Base-by-base conservation (phyloP, 2,329 filamentous ascomycete genomes). In the Venturia carpophila region DNA sequence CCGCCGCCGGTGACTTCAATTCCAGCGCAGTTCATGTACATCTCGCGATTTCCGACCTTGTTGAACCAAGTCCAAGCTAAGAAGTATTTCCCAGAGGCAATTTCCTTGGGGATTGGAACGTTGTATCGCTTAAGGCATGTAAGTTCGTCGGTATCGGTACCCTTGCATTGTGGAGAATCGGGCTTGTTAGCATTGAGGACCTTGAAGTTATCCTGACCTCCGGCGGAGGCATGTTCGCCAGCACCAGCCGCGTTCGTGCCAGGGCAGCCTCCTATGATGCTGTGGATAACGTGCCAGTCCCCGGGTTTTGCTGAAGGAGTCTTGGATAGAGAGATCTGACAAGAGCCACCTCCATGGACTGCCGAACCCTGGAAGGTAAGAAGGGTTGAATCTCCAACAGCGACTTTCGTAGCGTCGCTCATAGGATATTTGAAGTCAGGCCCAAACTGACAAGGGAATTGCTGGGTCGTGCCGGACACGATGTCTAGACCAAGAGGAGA, bases 11-110 rank as follows among this genome's bases (percentile, higher is more conserved):
- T 84, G 27, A 96, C 79, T 0, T 78, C 83, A 64, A 95, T 76
- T 0, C 90, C 85, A 0, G 89, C 91, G 70, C 94, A 97, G 82
- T 96, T 94, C 91, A 96, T 95, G 82, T 97, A 97, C 83, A 96
- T 90, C 74, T 97, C 93, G 0, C 92, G 86, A 78, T 96, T 93
- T 5, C 93, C 92, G 5, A 96, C 75, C 67, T 87, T 85, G 73
- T 96, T 97, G 79, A 93, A 87, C 93, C 90, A 97, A 1, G 90
- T 90, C 91, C 92, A 97, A 0, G 91, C 90, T 11, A 97, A 79
- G 0, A 87, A 88, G 43, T 88, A 89, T 41, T 89, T 81, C 9
- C 93, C 93, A 1, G 87, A 79, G 1, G 87, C 84, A 55, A 97
- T 82, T n/a, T 86, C 84, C 0, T 81, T 71, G 0, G 92, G 92